Conservation (phyloP, 2,329 filamentous ascomycete genomes). For the Ceratocystis smalleyi region DNA sequence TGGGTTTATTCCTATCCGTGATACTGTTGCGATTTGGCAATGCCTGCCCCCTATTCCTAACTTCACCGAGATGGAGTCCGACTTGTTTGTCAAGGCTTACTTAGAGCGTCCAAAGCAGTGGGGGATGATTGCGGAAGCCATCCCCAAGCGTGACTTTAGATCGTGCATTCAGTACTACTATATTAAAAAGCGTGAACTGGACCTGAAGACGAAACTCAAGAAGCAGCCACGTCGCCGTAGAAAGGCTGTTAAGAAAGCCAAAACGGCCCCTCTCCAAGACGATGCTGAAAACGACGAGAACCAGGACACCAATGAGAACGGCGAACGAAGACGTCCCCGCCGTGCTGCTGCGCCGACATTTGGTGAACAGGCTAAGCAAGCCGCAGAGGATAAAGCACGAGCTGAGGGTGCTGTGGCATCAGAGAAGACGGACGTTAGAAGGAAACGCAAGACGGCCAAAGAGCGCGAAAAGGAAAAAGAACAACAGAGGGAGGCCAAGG, state of each 20-base stretch:
- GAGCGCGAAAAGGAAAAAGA: slow-evolving; percentile 33
- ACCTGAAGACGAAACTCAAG: slow-evolving; percentile 62
- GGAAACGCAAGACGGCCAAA: slow-evolving; percentile 24
- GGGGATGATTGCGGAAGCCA: slow-evolving; percentile 55
- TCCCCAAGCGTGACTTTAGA: slow-evolving; percentile 56
- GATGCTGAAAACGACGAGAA: slow-evolving; percentile 48
- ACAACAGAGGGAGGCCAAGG: slow-evolving; percentile 24
- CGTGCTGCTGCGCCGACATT: slow-evolving; percentile 57
- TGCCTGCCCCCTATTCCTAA: slow-evolving; percentile 59
- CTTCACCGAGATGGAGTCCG: slow-evolving; percentile 55
- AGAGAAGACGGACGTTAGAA: slow-evolving; percentile 9
- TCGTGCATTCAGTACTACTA: slow-evolving; percentile 80
- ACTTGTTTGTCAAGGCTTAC: slow-evolving; percentile 58
- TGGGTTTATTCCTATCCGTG: slow-evolving; percentile 47
- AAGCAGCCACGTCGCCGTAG: slow-evolving; percentile 45
- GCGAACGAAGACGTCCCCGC: slow-evolving; percentile 44
- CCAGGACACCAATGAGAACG: slow-evolving; percentile 42
- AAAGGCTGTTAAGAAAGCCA: slow-evolving; percentile 42
- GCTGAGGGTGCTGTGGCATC: slow-evolving; percentile 6
- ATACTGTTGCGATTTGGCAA: slow-evolving; percentile 54
- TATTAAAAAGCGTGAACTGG: slow-evolving; percentile 56
- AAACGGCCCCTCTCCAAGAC: slow-evolving; percentile 49
- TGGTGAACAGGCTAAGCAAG: slow-evolving; percentile 35
- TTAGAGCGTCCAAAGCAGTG: slow-evolving; percentile 67
- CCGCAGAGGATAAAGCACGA: slow-evolving; percentile 14